Percentiles rank a stretch among this genome's conserved stretches.
These are phyloP conservation scores for Phytophthora lateralis DNA, from an alignment of 352 stramenopile genomes.

Conservation along the genomic window DNA sequence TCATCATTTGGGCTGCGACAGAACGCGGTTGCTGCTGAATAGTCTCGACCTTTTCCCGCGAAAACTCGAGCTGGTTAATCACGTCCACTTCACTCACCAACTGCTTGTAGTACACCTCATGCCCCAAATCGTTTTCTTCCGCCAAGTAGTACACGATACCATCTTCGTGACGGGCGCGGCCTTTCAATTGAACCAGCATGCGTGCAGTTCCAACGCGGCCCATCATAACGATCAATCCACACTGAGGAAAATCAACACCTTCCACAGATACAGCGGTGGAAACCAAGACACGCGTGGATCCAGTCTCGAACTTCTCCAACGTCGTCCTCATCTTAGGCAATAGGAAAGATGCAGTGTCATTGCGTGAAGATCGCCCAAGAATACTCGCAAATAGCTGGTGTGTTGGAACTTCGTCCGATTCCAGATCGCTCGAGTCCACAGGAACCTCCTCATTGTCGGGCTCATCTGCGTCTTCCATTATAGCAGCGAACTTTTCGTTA, in stretches of 20 bases:
- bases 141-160: conserved; percentile 79
- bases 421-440: conserved; percentile 14
- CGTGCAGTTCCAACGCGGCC: conserved; percentile 59
- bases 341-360: conserved; percentile 64
- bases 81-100: conserved; percentile 48
- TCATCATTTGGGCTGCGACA: conserved; percentile 47
- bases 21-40: conserved; percentile 64
- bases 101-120: conserved; percentile 55
- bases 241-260: conserved; percentile 83
- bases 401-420: conserved; percentile 9
- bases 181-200: conserved; percentile 76
- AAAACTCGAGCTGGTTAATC: conserved; percentile 73
- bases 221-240: conserved; percentile 66
- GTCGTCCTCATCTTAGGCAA: conserved; percentile 64
- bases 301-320: conserved; percentile 61
- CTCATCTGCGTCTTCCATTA: conserved; percentile 3
- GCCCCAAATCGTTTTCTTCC: conserved; percentile 51
- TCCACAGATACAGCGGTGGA: conserved; percentile 82
- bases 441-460: conserved; percentile 26
- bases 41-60: conserved; percentile 64
- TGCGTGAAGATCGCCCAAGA: conserved; percentile 54
- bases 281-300: conserved; percentile 60
- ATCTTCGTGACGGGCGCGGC: conserved; percentile 75
- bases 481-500: conserved; percentile 58
- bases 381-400: conserved; percentile 61